A percentile compares a stretch with the other conserved stretches of the same genome.
phyloP scores from a whole-genome alignment of 169 alveolate genomes.

The Plasmodium gallinaceum region DNA sequence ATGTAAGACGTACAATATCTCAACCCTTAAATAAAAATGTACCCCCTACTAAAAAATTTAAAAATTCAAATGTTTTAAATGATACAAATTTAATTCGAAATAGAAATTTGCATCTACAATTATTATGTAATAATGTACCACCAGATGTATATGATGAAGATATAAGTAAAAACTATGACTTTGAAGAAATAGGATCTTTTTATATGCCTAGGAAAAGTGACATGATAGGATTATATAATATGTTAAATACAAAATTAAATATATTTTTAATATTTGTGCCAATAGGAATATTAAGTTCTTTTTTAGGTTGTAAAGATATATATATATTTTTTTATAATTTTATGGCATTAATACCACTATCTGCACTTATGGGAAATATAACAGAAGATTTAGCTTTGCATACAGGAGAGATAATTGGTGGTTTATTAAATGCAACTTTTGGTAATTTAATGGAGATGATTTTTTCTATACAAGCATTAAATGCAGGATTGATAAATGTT shows the following conservation, averaged over 20 bases:
- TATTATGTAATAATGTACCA: conserved; percentile 68
- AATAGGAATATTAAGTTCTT: conserved; percentile 81
- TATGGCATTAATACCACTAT: conserved; percentile 88
- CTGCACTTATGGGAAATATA: conserved; percentile 89
- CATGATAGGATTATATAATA: conserved; percentile 66
- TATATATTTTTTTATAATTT: conserved; percentile 86
- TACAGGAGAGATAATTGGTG: conserved; percentile 90
- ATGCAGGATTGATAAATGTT: conserved; percentile 85
- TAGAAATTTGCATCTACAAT: conserved; percentile 64
- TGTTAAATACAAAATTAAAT: conserved; percentile 74
- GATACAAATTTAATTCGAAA: conserved; percentile 75
- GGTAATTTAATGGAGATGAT: conserved; percentile 94
- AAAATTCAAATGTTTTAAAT: conserved; percentile 30
- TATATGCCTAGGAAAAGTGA: conserved; percentile 79
- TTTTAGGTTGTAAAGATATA: conserved; percentile 78
- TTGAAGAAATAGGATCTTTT: conserved; percentile 43
- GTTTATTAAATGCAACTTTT: conserved; percentile 91
- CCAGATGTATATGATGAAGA: conserved; percentile 9
- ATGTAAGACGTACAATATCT: conserved; percentile 83
- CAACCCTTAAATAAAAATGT: conserved; percentile 80
- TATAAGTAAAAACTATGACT: conserved; percentile 14
- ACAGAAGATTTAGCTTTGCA: conserved; percentile 91
- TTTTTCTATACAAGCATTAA: conserved; percentile 88
- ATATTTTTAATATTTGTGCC: conserved; percentile 81
- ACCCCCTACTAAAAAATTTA: conserved; percentile 6